phyloP scores from a whole-genome alignment of 768 basidiomycete genomes.

The Suillus subaureus region DNA sequence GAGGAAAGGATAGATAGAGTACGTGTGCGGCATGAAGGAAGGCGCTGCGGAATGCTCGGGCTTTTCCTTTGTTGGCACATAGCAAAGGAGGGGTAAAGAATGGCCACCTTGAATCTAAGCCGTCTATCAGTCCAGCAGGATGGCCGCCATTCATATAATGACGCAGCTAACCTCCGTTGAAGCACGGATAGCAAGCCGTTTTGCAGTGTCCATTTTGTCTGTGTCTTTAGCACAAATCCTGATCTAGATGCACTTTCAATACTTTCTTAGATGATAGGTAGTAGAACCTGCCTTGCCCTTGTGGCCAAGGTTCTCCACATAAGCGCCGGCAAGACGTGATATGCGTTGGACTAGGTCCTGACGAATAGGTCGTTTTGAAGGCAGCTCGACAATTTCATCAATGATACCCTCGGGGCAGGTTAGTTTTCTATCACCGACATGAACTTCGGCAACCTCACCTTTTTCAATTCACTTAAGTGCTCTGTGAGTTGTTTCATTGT shows the following conservation, averaged over 20 bases:
- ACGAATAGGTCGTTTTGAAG: slow-evolving; percentile 44
- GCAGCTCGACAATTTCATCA: slow-evolving; percentile 44
- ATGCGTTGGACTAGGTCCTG: slow-evolving; percentile 58
- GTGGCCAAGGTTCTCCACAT: slow-evolving; percentile 52
- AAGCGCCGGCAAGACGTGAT: slow-evolving; percentile 69
- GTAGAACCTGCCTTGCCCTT: slow-evolving; percentile 45
- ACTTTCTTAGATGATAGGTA: not conserved
- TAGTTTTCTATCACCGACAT: not conserved
- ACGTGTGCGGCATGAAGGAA: slow-evolving; percentile 40
- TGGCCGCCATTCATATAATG: too few relatives aligned
- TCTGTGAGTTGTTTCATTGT: slow-evolving; percentile 50
- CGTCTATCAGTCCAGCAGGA: not conserved
- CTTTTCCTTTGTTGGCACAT: slow-evolving; percentile 33
- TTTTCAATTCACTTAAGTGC: slow-evolving; percentile 49
- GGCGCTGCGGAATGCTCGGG: slow-evolving; percentile 26
- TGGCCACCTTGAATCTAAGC: not conserved
- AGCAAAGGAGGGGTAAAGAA: slow-evolving; percentile 26
- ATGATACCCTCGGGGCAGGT: slow-evolving; percentile 23
- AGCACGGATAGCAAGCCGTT: slow-evolving; percentile 54
- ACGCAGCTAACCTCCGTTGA: slow-evolving; percentile 49
- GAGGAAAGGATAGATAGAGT: slow-evolving; percentile 72
- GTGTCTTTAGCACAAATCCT: slow-evolving; percentile 54
- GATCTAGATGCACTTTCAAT: slow-evolving; percentile 41
- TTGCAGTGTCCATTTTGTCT: slow-evolving; percentile 44
- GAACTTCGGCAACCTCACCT: slow-evolving; percentile 38